A percentile compares a stretch with the other conserved stretches of the same genome.
phyloP scores from a whole-genome alignment of 2,329 filamentous ascomycete genomes.

The Scedosporium dehoogii region DNA sequence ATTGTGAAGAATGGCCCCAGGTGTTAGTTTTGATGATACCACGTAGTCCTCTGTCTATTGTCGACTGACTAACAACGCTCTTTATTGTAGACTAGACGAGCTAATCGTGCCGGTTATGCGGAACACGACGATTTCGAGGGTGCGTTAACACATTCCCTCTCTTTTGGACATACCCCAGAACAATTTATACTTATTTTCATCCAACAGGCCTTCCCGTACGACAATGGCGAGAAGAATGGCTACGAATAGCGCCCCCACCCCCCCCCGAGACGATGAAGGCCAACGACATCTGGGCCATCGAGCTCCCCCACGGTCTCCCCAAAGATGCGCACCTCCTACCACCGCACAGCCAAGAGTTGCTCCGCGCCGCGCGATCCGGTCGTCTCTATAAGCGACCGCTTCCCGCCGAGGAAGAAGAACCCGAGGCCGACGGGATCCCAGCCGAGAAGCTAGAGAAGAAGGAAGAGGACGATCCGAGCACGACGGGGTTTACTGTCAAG shows the following conservation, averaged over 20 bases:
- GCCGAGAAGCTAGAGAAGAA: slow-evolving; percentile 49
- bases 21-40: slow-evolving; percentile 18
- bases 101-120: slow-evolving; percentile 43
- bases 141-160: slow-evolving; percentile 15
- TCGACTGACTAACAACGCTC: slow-evolving; percentile 6
- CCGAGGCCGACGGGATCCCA: slow-evolving; percentile 36
- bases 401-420: slow-evolving; percentile 52
- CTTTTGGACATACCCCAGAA: slow-evolving; percentile 23
- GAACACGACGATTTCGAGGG: slow-evolving; percentile 55
- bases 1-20: slow-evolving; percentile 25
- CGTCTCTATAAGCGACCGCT: slow-evolving; percentile 63
- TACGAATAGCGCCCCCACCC: slow-evolving; percentile 57
- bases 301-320: slow-evolving; percentile 73
- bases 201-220: slow-evolving; percentile 71
- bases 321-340: slow-evolving; percentile 72
- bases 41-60: neutral
- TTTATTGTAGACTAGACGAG: slow-evolving; percentile 39
- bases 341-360: slow-evolving; percentile 69
- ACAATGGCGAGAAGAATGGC: slow-evolving; percentile 71
- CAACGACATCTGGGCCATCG: slow-evolving; percentile 62
- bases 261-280: slow-evolving; percentile 53
- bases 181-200: neutral
- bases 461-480: slow-evolving; percentile 46
- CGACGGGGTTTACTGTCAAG: slow-evolving; percentile 44
- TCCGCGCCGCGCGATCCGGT: slow-evolving; percentile 71